A percentile compares a stretch with the other conserved stretches of the same genome.
Evolutionary conservation across 1,139 yeast species (phyloP).

Genomic region (Debaryomyces nepalensis): DNA sequence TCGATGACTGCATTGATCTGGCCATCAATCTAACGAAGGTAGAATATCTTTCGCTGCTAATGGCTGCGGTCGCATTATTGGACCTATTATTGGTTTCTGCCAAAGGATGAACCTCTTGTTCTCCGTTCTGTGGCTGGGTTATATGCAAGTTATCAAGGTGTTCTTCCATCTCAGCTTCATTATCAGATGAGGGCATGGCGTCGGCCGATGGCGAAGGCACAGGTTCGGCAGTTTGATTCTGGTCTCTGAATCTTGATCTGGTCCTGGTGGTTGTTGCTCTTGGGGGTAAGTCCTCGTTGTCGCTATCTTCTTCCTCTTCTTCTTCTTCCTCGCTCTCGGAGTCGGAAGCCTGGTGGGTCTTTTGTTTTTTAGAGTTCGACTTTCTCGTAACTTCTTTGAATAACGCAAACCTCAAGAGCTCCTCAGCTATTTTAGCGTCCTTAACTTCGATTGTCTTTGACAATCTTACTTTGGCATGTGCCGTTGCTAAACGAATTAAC

Average conservation of each 20-base stretch:
- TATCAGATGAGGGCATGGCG: slow-evolving; percentile 18
- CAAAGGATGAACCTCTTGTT: slow-evolving; percentile 27
- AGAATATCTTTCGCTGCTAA: slow-evolving; percentile 56
- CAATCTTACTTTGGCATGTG: slow-evolving; percentile 93
- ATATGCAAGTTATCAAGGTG: slow-evolving; percentile 29
- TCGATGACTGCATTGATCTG: slow-evolving; percentile 47
- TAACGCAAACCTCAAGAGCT: slow-evolving; percentile 80
- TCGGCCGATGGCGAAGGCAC: slow-evolving; percentile 18
- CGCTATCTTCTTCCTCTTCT: slow-evolving; percentile 27
- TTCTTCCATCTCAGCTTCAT: slow-evolving; percentile 30
- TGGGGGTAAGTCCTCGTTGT: slow-evolving; percentile 26
- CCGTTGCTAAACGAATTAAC: slow-evolving; percentile 90
- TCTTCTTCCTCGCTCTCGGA: slow-evolving; percentile 25
- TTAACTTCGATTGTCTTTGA: slow-evolving; percentile 72
- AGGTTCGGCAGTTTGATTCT: slow-evolving; percentile 19
- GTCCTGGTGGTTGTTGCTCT: slow-evolving; percentile 26
- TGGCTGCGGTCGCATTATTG: slow-evolving; percentile 26
- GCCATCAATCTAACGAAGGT: slow-evolving; percentile 52
- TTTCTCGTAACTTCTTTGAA: slow-evolving; percentile 71
- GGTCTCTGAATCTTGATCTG: slow-evolving; percentile 21
- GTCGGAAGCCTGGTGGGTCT: slow-evolving; percentile 22
- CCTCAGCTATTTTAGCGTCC: slow-evolving; percentile 90
- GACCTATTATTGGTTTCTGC: slow-evolving; percentile 19
- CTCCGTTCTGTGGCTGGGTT: slow-evolving; percentile 15
- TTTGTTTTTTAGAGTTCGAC: slow-evolving; percentile 38